Percentiles rank a stretch among this genome's conserved stretches.
Conservation (phyloP, 768 basidiomycete genomes). For the Lactarius sp. region DNA sequence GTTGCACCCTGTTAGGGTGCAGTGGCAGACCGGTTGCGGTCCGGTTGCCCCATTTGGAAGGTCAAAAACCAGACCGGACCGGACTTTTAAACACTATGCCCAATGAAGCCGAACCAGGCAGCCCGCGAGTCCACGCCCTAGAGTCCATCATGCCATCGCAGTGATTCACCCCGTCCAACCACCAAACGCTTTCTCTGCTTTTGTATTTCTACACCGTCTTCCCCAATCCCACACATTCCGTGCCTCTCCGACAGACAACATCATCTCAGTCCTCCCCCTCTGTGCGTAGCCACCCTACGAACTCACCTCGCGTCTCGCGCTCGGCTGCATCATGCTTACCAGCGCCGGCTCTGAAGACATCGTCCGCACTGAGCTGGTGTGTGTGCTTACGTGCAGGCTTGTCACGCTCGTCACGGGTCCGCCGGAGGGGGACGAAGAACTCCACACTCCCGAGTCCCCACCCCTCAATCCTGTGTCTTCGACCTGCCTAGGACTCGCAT, state of each 20-base stretch:
- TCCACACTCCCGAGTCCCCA: conserved; percentile 54
- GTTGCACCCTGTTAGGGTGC: no score
- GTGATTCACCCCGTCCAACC: conserved; percentile 58
- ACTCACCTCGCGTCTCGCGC: conserved; percentile 50
- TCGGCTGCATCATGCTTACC: conserved; percentile 60
- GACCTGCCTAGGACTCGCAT: conserved; percentile 66
- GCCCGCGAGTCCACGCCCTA: conserved; percentile 39
- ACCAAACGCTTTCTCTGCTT: conserved; percentile 62
- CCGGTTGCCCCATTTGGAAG: no score
- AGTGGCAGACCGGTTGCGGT: no score
- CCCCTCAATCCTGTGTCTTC: conserved; percentile 58
- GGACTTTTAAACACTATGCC: no score
- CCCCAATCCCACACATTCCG: conserved; percentile 29
- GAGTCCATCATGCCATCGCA: conserved; percentile 42
- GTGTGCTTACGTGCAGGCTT: conserved; percentile 75
- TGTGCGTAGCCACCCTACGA: conserved; percentile 68
- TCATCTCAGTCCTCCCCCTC: no score
- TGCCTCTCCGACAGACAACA: conserved; percentile 25
- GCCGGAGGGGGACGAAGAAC: conserved; percentile 31
- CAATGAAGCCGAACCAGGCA: background rate
- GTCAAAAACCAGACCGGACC: no score
- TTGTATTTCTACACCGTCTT: conserved; percentile 68
- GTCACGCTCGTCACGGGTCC: no score
- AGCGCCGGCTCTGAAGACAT: conserved; percentile 82
- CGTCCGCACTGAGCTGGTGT: conserved; percentile 55